Percentiles rank a stretch among this genome's conserved stretches.
These are phyloP conservation scores for Mucuna pruriens DNA, from an alignment of 306 rosid genomes.

Conservation along the genomic window DNA sequence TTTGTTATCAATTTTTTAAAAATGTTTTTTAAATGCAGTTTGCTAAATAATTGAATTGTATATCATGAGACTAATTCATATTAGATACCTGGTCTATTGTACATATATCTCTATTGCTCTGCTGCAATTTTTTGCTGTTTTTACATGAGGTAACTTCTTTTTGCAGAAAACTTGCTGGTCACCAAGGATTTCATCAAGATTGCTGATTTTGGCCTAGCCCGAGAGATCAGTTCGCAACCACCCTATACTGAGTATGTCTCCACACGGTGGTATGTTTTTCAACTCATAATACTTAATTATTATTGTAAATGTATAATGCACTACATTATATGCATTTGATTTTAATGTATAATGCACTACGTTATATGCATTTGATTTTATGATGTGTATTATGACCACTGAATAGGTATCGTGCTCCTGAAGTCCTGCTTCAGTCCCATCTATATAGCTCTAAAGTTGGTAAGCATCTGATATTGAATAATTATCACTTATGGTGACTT, in stretches of 20 bases:
- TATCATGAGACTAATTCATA: constrained; percentile 7
- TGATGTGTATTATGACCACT: constrained; percentile 24
- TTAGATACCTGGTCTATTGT: constrained; percentile 26
- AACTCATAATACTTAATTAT: not conserved
- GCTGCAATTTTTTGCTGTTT: constrained; percentile 1
- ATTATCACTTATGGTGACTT: not conserved
- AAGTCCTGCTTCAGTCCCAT: constrained; percentile 91
- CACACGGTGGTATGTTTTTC: constrained; percentile 82
- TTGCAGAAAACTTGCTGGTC: constrained; percentile 89
- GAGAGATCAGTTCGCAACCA: constrained; percentile 86
- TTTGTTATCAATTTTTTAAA: not conserved
- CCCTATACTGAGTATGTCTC: constrained; percentile 97
- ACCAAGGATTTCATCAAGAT: constrained; percentile 77
- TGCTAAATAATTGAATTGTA: constrained; percentile 12
- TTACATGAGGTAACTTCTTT: constrained; percentile 21
- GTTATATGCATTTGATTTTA: not conserved
- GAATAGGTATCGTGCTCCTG: constrained; percentile 97
- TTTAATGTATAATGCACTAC: not conserved
- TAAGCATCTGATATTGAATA: constrained; percentile 49
- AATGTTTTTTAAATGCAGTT: not conserved
- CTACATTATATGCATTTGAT: not conserved
- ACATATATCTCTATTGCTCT: constrained; percentile 9
- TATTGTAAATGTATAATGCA: not conserved
- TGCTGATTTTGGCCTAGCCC: constrained; percentile 98
- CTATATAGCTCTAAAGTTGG: constrained; percentile 91